Conservation (phyloP, 257 asterid genomes). For the Misopates orontium region DNA sequence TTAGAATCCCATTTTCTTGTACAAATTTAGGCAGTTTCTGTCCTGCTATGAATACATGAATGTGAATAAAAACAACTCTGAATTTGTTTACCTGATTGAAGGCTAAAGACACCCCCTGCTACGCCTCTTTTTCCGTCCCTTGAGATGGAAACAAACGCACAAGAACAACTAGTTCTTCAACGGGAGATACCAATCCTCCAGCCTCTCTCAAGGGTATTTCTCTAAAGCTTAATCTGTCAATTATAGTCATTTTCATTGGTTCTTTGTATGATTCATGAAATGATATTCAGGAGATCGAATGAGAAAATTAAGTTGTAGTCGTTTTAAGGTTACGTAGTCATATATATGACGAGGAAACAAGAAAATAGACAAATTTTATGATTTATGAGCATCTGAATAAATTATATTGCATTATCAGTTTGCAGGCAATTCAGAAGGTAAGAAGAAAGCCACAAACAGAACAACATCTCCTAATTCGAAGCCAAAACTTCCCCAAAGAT, state of each 20-base stretch:
- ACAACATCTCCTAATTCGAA: slow-evolving; percentile 39
- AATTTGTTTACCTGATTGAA: slow-evolving; percentile 10
- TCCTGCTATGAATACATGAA: background rate
- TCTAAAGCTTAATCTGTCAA: background rate
- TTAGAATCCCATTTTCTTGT: background rate
- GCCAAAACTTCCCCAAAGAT: slow-evolving; percentile 38
- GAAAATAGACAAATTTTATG: background rate
- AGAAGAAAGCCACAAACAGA: slow-evolving; percentile 30
- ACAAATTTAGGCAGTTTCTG: background rate
- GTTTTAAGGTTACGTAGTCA: too few species aligned
- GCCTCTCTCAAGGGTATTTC: slow-evolving; percentile 64
- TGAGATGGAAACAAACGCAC: slow-evolving; percentile 68
- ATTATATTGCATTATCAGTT: slow-evolving; percentile 41
- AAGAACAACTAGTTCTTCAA: slow-evolving; percentile 47
- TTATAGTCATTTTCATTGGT: background rate
- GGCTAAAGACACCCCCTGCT: slow-evolving; percentile 90
- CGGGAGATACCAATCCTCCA: slow-evolving; percentile 65
- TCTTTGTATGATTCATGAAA: too few species aligned
- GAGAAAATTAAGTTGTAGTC: too few species aligned
- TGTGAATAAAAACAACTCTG: background rate
- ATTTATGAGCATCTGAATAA: background rate
- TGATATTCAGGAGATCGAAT: too few species aligned
- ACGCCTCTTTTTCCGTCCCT: slow-evolving; percentile 87
- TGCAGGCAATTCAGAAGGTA: slow-evolving; percentile 41
- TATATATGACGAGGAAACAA: too few species aligned